These are phyloP conservation scores for Novymonas esmeraldas DNA, from an alignment of 208 protist genomes.

Conservation along the genomic window DNA sequence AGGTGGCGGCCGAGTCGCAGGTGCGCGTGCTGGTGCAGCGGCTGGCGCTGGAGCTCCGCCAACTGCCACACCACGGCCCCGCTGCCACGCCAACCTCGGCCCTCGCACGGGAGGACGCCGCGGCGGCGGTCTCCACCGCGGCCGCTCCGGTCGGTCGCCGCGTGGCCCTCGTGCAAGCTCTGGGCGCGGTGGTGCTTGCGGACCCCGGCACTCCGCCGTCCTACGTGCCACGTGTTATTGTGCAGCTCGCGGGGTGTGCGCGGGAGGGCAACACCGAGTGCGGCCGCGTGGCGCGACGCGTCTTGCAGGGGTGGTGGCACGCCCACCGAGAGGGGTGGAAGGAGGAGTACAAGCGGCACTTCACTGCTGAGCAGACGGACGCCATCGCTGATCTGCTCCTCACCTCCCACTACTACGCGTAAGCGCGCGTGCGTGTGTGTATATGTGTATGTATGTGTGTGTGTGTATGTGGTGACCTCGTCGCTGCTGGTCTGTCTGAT, in stretches of 20 bases:
- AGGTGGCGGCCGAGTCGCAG: constrained; percentile 75
- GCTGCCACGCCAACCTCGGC: background rate
- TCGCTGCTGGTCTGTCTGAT: background rate
- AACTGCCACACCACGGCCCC: constrained; percentile 3
- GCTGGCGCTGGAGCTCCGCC: constrained; percentile 45
- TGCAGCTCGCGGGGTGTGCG: constrained; percentile 43
- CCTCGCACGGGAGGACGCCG: background rate
- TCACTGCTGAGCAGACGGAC: constrained; percentile 58
- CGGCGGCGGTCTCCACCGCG: background rate
- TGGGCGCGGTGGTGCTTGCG: constrained; percentile 64
- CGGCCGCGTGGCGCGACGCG: constrained; percentile 42
- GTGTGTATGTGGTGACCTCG: background rate
- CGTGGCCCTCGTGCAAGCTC: constrained; percentile 58
- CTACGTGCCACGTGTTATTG: constrained; percentile 68
- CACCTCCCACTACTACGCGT: constrained; percentile 73
- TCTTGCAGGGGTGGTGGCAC: constrained; percentile 82
- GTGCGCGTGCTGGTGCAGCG: constrained; percentile 40
- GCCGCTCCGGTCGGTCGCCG: constrained; percentile 24
- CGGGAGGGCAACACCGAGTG: constrained; percentile 51
- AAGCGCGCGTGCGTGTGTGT: constrained; percentile 3
- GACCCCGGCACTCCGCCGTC: constrained; percentile 48
- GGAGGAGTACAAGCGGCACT: constrained; percentile 55
- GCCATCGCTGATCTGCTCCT: constrained; percentile 50
- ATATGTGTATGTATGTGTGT: background rate
- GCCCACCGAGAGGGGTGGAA: constrained; percentile 80